Base-by-base conservation (phyloP, 1,284 basidiomycete species). In the Trametes polyzona region DNA sequence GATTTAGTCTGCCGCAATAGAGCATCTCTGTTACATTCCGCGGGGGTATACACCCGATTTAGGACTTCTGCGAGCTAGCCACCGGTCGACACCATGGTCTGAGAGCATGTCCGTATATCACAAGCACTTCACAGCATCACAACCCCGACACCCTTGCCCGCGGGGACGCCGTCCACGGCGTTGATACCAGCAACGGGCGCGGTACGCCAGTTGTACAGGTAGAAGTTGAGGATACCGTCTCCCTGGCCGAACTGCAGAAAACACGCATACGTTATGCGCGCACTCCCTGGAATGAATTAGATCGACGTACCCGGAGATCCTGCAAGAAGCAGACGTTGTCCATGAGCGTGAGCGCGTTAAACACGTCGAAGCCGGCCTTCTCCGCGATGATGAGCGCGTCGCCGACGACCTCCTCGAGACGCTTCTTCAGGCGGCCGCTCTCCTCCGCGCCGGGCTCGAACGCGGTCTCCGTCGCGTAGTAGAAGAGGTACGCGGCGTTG, bases 131-230 rank as follows among this genome's bases (percentile, higher is more conserved):
- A 86, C 39, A 93, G 76, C 91, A 93, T 93, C 21, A 92, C 90
- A 14, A 93, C 85, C 12, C 92, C 91, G 35, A 93, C 78, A 16
- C 92, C 92, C 67, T 78, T 83, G 26, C 92, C 92, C 27, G 84
- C 76, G 14, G 78, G 72, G 17, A 80, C 77, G 35, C 72, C 82
- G 8, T 73, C 84, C 21, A 79, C 74, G 7, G 78, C 63, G 19
- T 76, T 78, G 61, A 87, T 72, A 10, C 93, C 93, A 48, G 93
- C 86, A 55, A 96, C 74, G 11, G 84, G 80, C 8, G 84, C 76
- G n/a, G 92, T 94, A 61, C 88, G 82, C 93, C 93, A 96, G 73
- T 96, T 96, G 76, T 95, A 98, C 52, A 98, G 76, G 74, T 98
- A 97, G 73, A 89, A 93, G 65, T 93, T 91, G 42, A 98, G 80